Conservation (phyloP, 2,329 filamentous ascomycete genomes). For the Byssochlamys sp. region DNA sequence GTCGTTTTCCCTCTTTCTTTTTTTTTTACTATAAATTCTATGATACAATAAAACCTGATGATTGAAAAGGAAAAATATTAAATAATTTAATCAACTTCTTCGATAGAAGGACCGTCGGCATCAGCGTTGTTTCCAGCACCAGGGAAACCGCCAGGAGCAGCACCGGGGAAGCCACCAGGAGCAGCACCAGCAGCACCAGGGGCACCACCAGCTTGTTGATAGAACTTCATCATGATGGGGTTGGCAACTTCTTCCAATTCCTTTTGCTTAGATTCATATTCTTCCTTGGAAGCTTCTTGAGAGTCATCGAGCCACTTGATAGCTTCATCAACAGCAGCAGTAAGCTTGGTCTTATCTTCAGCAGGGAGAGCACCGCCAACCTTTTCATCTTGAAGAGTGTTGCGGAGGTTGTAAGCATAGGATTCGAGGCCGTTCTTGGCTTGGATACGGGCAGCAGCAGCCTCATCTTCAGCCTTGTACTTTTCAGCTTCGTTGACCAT, state of each 20-base stretch:
- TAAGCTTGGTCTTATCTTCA: conserved; percentile 72
- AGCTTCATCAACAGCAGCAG: conserved; percentile 80
- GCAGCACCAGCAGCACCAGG: too few relatives aligned
- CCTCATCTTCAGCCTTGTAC: conserved; percentile 99
- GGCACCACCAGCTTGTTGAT: too few relatives aligned
- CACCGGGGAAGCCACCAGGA: conserved; percentile 53
- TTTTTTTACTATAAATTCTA: too few relatives aligned
- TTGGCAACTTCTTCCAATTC: conserved; percentile 78
- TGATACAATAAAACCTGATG: too few relatives aligned
- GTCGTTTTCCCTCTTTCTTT: too few relatives aligned
- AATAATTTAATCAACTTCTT: too few relatives aligned
- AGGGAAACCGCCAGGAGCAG: conserved; percentile 21
- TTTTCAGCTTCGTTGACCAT: conserved; percentile 99
- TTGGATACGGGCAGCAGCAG: conserved; percentile 76
- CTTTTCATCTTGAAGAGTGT: conserved; percentile 83
- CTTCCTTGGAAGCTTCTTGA: conserved; percentile 84
- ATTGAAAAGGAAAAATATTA: too few relatives aligned
- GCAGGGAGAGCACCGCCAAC: conserved; percentile 70
- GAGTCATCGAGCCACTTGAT: conserved; percentile 93
- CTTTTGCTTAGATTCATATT: conserved; percentile 58
- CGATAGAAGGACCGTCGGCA: too few relatives aligned
- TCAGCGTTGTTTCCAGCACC: too few relatives aligned
- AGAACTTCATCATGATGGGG: too few relatives aligned
- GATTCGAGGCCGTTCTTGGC: conserved; percentile 99
- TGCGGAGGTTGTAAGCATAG: conserved; percentile 88